phyloP scores from a whole-genome alignment of 2,329 filamentous ascomycete genomes.

The Alternaria novae-zelandiae region DNA sequence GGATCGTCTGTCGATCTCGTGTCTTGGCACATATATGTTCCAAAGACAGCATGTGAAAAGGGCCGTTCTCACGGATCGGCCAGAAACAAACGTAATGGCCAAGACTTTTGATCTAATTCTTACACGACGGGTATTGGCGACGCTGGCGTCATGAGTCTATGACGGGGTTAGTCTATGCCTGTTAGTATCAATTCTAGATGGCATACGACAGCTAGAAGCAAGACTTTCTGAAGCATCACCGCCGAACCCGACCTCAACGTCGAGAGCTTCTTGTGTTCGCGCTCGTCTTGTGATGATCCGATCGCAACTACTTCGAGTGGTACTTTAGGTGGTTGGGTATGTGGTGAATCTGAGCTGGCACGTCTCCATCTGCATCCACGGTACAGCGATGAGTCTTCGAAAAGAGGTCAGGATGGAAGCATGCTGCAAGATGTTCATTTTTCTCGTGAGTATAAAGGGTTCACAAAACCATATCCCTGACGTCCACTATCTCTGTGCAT shows the following conservation, averaged over 20 bases:
- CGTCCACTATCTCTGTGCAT: background rate
- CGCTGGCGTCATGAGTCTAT: background rate
- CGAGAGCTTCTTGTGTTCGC: background rate
- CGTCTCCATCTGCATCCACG: too few species aligned
- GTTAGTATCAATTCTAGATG: background rate
- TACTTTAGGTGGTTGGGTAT: too few species aligned
- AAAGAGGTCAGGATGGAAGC: background rate
- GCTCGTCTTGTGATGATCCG: too few species aligned
- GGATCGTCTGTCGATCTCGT: background rate
- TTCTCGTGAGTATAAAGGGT: background rate
- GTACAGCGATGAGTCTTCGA: too few species aligned
- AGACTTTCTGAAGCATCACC: background rate
- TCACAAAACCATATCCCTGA: background rate
- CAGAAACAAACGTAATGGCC: background rate
- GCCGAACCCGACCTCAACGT: background rate
- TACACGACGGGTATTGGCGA: background rate
- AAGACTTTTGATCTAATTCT: background rate
- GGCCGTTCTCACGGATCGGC: background rate
- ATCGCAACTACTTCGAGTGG: too few species aligned
- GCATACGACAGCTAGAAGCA: background rate
- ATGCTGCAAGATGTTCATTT: background rate
- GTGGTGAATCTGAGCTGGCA: too few species aligned
- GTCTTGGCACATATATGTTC: background rate
- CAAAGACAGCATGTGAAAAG: background rate
- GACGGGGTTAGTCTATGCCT: background rate